phyloP scores from a whole-genome alignment of 1,284 basidiomycete species.

The Abortiporus biennis region DNA sequence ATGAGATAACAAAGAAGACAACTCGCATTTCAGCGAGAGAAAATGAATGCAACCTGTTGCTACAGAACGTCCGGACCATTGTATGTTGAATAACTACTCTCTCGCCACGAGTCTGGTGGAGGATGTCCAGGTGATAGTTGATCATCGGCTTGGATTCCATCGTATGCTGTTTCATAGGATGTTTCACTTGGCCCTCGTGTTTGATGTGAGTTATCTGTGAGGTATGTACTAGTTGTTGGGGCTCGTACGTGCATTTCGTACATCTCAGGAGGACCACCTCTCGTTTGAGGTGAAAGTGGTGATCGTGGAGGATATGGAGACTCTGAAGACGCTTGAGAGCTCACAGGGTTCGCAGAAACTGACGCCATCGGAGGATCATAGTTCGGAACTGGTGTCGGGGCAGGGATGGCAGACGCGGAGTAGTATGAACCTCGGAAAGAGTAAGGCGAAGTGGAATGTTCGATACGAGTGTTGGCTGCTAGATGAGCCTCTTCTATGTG shows the following conservation, averaged over 20 bases:
- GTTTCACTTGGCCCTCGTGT: slow-evolving; percentile 29
- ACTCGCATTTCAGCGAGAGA: too few species aligned
- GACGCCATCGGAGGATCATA: slow-evolving; percentile 16
- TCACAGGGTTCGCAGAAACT: slow-evolving; percentile 30
- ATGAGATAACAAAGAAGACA: background rate
- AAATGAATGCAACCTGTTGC: too few species aligned
- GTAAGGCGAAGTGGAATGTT: slow-evolving; percentile 16
- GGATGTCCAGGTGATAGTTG: background rate
- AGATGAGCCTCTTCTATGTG: slow-evolving; percentile 13
- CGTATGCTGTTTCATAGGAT: slow-evolving; percentile 31
- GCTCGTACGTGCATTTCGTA: slow-evolving; percentile 52
- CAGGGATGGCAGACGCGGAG: slow-evolving; percentile 59
- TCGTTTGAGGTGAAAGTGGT: slow-evolving; percentile 3
- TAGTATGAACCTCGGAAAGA: slow-evolving; percentile 53
- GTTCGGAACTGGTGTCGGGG: slow-evolving; percentile 50
- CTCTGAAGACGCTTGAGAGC: slow-evolving; percentile 12
- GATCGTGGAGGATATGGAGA: slow-evolving; percentile 8
- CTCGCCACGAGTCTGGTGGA: background rate
- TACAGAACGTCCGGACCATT: background rate
- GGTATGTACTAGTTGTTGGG: slow-evolving; percentile 16
- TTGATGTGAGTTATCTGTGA: slow-evolving; percentile 9
- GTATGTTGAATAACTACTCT: slow-evolving; percentile 2
- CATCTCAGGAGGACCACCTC: slow-evolving; percentile 19
- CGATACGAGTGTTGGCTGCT: slow-evolving; percentile 11
- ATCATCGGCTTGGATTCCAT: slow-evolving; percentile 19